Percentiles rank a stretch among this genome's conserved stretches.
These are phyloP conservation scores for Sutorius eximius DNA, from an alignment of 1,284 basidiomycete genomes.

Conservation along the genomic window DNA sequence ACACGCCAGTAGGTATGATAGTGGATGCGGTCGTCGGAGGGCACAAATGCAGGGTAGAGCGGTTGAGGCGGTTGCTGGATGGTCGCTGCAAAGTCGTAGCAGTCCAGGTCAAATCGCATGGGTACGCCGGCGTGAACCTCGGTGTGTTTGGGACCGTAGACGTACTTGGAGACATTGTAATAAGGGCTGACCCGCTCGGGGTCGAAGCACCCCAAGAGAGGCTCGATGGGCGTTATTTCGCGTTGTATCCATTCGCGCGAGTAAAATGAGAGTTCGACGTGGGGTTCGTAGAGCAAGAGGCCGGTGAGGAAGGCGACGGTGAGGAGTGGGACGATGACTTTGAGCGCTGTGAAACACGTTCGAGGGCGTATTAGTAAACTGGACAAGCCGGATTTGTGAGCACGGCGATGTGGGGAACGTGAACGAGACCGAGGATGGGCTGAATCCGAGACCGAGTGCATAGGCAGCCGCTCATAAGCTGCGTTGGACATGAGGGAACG, in stretches of 20 bases:
- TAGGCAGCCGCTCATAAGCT: conserved; percentile 32
- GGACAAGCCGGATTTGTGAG: conserved; percentile 7
- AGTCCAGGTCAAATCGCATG: conserved; percentile 77
- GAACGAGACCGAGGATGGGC: conserved; percentile 12
- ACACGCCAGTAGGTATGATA: conserved; percentile 91
- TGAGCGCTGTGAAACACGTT: conserved; percentile 24
- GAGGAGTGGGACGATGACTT: conserved; percentile 36
- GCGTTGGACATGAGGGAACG: conserved; percentile 27
- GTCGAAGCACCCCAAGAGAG: conserved; percentile 76
- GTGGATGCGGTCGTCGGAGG: conserved; percentile 50
- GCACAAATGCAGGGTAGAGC: conserved; percentile 9
- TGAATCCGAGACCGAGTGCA: conserved; percentile 25
- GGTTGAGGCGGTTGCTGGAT: conserved; percentile 42
- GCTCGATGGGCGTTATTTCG: conserved; percentile 60
- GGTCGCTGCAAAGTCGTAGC: conserved; percentile 86
- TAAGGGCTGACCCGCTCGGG: conserved; percentile 52
- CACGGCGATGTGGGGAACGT: conserved; percentile 25
- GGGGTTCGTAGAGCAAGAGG: conserved; percentile 69
- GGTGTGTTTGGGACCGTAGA: conserved; percentile 60
- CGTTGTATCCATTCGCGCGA: conserved; percentile 69
- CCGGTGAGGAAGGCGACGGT: conserved; percentile 47
- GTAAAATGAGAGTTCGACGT: conserved; percentile 80
- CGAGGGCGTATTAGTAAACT: conserved; percentile 25
- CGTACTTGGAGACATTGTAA: conserved; percentile 68
- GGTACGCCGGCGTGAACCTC: conserved; percentile 78